Evolutionary conservation across 805 yeast genomes (phyloP).

Genomic region (Candida peoriensis): DNA sequence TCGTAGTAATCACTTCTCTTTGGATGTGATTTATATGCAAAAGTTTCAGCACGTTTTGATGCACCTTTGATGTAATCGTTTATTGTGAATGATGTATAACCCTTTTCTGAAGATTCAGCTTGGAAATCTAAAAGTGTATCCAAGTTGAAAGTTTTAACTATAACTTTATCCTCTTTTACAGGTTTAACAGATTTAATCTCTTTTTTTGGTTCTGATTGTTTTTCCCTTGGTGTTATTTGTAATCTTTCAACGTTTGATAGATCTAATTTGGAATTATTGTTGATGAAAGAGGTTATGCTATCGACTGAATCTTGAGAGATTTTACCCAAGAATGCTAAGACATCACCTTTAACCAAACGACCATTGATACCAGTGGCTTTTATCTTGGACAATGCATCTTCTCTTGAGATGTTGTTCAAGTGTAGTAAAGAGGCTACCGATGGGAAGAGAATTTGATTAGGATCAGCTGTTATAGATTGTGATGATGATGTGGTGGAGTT

Average conservation of each 20-base stretch:
- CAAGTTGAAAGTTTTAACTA: conserved; percentile 27
- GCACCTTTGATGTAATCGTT: conserved; percentile 38
- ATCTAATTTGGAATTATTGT: conserved; percentile 59
- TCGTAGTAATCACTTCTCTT: conserved; percentile 47
- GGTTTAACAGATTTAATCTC: conserved; percentile 16
- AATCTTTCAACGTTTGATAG: conserved; percentile 54
- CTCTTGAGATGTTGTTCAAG: conserved; percentile 55
- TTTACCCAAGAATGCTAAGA: conserved; percentile 74
- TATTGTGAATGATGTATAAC: conserved; percentile 16
- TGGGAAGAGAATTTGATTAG: conserved; percentile 66
- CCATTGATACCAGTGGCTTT: conserved; percentile 89
- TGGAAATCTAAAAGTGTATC: conserved; percentile 24
- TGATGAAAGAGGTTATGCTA: conserved; percentile 50
- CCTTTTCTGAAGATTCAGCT: conserved; percentile 25
- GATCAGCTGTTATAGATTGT: conserved; percentile 45
- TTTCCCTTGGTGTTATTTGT: conserved; percentile 25
- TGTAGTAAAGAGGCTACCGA: conserved; percentile 68
- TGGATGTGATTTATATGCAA: conserved; percentile 35
- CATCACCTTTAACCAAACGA: conserved; percentile 85
- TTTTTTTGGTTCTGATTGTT: conserved; percentile 12
- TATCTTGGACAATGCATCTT: conserved; percentile 68
- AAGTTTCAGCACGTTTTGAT: conserved; percentile 39
- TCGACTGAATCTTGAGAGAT: conserved; percentile 53
- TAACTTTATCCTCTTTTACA: conserved; percentile 28
- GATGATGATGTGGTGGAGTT: conserved; percentile 6